phyloP scores from a whole-genome alignment of 179 eudicot species.

The Carnegiea gigantea region DNA sequence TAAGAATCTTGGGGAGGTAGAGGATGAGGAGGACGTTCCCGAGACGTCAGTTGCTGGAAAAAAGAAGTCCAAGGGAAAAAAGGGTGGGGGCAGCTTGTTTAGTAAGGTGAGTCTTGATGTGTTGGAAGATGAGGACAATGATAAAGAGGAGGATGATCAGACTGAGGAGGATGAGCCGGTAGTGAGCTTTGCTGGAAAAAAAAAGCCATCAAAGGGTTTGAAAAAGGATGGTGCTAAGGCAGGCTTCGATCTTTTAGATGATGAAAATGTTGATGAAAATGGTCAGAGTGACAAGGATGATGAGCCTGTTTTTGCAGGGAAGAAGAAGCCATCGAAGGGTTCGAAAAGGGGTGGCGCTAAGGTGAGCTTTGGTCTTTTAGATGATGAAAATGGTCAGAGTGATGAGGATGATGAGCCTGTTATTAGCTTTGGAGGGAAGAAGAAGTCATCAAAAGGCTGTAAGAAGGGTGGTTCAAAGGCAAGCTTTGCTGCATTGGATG shows the following conservation, averaged over 20 bases:
- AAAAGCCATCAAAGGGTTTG: slow-evolving; percentile 35
- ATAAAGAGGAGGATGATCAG: slow-evolving; percentile 29
- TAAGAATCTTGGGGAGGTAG: slow-evolving; percentile 22
- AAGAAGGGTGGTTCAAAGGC: slow-evolving; percentile 42
- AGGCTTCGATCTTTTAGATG: slow-evolving; percentile 54
- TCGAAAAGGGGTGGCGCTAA: slow-evolving; percentile 39
- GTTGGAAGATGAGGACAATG: slow-evolving; percentile 45
- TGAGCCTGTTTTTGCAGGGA: slow-evolving; percentile 42
- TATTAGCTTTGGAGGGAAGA: slow-evolving; percentile 46
- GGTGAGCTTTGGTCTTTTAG: slow-evolving; percentile 56
- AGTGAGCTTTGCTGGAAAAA: slow-evolving; percentile 45
- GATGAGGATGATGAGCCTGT: slow-evolving; percentile 39
- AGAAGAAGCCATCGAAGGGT: slow-evolving; percentile 56
- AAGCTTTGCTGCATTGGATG: slow-evolving; percentile 45
- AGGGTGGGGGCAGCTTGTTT: slow-evolving; percentile 26
- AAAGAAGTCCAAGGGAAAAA: slow-evolving; percentile 59
- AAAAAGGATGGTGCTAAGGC: slow-evolving; percentile 32
- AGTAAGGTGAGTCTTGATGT: slow-evolving; percentile 48
- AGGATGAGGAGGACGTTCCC: slow-evolving; percentile 46
- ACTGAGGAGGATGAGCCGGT: slow-evolving; percentile 36
- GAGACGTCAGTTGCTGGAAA: slow-evolving; percentile 46
- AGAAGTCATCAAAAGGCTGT: slow-evolving; percentile 36
- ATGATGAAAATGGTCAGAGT: slow-evolving; percentile 33
- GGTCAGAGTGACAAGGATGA: slow-evolving; percentile 44
- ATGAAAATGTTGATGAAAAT: slow-evolving; percentile 27